Base-by-base conservation (phyloP, 2,329 filamentous ascomycete species). In the Sporothrix curviconia region DNA sequence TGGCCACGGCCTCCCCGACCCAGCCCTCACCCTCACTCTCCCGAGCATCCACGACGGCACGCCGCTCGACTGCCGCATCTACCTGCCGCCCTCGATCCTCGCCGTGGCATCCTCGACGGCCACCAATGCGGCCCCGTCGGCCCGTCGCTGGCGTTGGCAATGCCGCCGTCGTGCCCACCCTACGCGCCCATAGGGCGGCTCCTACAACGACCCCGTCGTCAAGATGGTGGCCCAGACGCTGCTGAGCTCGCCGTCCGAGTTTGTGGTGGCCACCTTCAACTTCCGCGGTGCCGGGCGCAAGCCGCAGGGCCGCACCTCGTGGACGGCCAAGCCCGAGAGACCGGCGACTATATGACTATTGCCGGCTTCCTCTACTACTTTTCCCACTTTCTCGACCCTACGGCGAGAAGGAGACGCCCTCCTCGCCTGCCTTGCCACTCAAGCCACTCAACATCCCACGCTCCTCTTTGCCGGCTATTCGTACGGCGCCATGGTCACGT, bases 161-260 rank as follows among this genome's bases (percentile, higher is more conserved):
- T 62, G 78, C 76, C 15, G 81, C 79, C 46, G 76, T 96, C 3
- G 74, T 97, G 39, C 92, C 92, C 12, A 70, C 92, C 94, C 0
- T 97, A 97, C 68, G 90, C 90, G 34, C 86, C 90, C 0, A 75
- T 97, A n/a, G 53, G 94, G 94, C 4, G 94, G 92, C 5, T 85
- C 77, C 69, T 94, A 85, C 67, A 89, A 97, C 68, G 92, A 97
- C 68, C 80, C 82, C 0, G 78, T 96, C 0, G 86, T 97, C 1
- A 77, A 82, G n/a, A 75, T 83, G 8, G 72, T 88, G 3, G 83
- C 81, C 0, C 74, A 76, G 2, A 79, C 86, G 58, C 75, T 95
- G 46, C 70, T 95, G n/a, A 74, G 78, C 4, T 30, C 53, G 34
- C 25, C 28, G 40, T 73, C 78, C 54, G 89, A 89, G 1, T 95